Evolutionary conservation across 768 basidiomycete species (phyloP).

Genomic region (Glaciozyma martinii): DNA sequence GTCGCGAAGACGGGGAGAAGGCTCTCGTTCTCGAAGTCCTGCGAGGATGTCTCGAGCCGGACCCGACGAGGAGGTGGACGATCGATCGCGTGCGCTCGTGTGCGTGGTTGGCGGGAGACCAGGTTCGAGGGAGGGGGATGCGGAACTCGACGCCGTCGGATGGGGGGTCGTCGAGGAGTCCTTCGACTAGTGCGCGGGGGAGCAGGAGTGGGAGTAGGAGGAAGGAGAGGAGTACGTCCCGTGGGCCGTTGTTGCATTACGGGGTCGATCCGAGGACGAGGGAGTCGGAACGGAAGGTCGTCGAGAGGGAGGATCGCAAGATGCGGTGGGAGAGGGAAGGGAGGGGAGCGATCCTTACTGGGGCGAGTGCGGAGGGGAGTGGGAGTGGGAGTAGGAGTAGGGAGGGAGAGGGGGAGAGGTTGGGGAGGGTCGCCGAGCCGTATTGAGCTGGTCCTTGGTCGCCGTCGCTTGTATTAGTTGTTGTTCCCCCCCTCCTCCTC

Average conservation of each 20-base stretch:
- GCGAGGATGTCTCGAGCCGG: conserved; percentile 65
- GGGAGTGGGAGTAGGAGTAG: neutral
- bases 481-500: no score
- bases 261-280: neutral
- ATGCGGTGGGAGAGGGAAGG: neutral
- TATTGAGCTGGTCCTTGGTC: neutral
- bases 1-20: conserved; percentile 9
- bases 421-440: neutral
- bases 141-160: neutral
- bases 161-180: neutral
- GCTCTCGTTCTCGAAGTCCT: conserved; percentile 46
- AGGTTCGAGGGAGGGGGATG: neutral
- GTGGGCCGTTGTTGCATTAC: neutral
- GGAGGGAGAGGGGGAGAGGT: neutral
- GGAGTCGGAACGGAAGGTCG: neutral
- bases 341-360: neutral
- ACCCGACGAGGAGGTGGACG: conserved; percentile 61
- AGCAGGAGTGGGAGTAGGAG: neutral
- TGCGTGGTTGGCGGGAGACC: conserved; percentile 36
- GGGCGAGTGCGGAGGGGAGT: neutral
- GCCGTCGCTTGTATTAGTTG: no score
- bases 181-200: no score
- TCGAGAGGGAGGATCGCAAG: conserved; percentile 3
- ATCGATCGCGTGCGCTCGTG: conserved; percentile 65
- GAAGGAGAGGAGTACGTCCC: neutral